These are phyloP conservation scores for Strobilomyces echinocephalus DNA, from an alignment of 768 basidiomycete species.

Conservation along the genomic window DNA sequence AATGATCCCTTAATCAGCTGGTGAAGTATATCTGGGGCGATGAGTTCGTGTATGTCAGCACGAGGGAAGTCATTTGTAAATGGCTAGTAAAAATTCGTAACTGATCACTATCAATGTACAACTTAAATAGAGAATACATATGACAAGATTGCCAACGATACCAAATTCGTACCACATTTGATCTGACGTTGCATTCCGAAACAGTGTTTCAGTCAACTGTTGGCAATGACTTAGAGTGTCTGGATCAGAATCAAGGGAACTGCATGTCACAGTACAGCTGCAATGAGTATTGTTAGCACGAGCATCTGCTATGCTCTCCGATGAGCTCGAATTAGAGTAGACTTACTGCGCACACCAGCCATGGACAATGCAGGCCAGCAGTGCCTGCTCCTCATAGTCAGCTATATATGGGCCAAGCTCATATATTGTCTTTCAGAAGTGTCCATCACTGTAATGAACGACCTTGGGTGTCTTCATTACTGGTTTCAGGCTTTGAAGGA, in stretches of 20 bases:
- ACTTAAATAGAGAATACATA: background rate
- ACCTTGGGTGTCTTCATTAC: background rate
- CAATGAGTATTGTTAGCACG: too few relatives aligned
- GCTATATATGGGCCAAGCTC: background rate
- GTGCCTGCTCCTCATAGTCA: background rate
- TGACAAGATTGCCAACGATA: background rate
- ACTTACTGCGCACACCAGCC: background rate
- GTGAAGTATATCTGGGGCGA: background rate
- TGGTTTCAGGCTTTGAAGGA: background rate
- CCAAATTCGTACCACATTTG: background rate
- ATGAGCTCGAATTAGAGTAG: background rate
- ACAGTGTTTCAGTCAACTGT: too few relatives aligned
- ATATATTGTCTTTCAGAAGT: background rate
- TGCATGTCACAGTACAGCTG: too few relatives aligned
- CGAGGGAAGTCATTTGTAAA: slow-evolving; percentile 1
- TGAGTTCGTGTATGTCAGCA: background rate
- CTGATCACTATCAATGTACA: too few relatives aligned
- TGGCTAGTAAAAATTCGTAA: background rate
- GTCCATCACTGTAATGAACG: background rate
- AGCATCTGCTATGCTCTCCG: background rate
- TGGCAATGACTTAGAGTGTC: too few relatives aligned
- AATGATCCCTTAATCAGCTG: background rate
- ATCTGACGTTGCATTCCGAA: too few relatives aligned
- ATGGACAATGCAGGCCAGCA: background rate
- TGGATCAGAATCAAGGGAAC: too few relatives aligned